Percentiles rank a stretch among this genome's conserved stretches.
Evolutionary conservation across 2,329 filamentous ascomycete species (phyloP).

Genomic region (Metarhizium rileyi): DNA sequence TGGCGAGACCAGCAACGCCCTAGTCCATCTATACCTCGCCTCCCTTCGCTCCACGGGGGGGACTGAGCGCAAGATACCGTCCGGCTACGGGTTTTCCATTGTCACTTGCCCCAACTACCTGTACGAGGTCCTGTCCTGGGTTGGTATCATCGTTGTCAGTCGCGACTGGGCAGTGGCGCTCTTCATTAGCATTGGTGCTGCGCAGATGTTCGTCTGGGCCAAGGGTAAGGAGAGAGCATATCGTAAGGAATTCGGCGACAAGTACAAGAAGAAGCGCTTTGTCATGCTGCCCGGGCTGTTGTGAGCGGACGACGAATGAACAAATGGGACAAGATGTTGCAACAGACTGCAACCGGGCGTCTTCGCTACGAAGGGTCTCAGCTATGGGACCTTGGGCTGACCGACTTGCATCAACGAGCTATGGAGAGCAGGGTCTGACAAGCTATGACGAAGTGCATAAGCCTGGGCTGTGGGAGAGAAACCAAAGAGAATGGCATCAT

Average conservation of each 20-base stretch:
- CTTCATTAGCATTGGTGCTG: constrained; percentile 63
- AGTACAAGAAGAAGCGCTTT: constrained; percentile 91
- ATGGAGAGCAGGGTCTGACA: too few species aligned
- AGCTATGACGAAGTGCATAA: not conserved
- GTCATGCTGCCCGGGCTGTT: constrained; percentile 71
- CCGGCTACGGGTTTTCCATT: constrained; percentile 70
- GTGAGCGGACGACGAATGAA: constrained; percentile 27
- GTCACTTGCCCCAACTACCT: constrained; percentile 98
- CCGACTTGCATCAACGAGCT: too few species aligned
- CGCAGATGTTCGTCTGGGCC: constrained; percentile 81
- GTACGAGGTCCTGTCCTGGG: constrained; percentile 83
- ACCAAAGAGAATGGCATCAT: not conserved
- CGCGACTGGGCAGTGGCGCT: constrained; percentile 68
- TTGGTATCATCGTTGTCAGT: constrained; percentile 69
- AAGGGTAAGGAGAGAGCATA: constrained; percentile 87
- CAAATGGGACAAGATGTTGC: not conserved
- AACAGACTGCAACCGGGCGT: not conserved
- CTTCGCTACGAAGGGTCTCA: not conserved
- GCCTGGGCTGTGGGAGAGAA: not conserved
- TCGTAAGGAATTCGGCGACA: constrained; percentile 81
- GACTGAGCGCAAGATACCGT: constrained; percentile 80
- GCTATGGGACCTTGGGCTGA: not conserved
- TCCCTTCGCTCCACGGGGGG: constrained; percentile 68
- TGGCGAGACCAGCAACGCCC: constrained; percentile 71
- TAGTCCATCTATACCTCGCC: constrained; percentile 70